A percentile compares a stretch with the other conserved stretches of the same genome.
phyloP scores from a whole-genome alignment of 2,329 filamentous ascomycete species.

The Colletotrichum sp. region DNA sequence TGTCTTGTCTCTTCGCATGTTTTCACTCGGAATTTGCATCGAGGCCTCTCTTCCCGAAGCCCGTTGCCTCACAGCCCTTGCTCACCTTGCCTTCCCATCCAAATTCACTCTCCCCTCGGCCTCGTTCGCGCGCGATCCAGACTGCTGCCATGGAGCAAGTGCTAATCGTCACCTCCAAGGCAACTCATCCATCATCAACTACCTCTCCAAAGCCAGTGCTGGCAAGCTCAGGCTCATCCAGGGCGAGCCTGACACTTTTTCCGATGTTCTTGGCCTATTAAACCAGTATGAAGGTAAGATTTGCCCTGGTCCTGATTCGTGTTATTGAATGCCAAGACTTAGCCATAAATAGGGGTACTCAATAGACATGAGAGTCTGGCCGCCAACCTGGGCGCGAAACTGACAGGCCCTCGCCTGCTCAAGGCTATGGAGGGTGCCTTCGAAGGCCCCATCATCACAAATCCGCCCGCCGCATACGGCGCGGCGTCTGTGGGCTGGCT shows the following conservation, averaged over 20 bases:
- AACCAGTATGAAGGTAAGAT: slow-evolving; percentile 74
- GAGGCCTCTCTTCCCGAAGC: not conserved
- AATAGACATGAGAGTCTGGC: slow-evolving; percentile 88
- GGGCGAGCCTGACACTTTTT: slow-evolving; percentile 69
- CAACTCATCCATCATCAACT: slow-evolving; percentile 52
- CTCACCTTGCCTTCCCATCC: not conserved
- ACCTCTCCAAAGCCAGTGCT: slow-evolving; percentile 50
- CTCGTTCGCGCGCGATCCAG: not conserved
- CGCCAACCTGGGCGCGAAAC: slow-evolving; percentile 81
- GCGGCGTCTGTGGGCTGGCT: slow-evolving; percentile 73
- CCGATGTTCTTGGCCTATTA: slow-evolving; percentile 74
- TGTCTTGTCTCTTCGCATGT: not conserved
- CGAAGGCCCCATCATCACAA: slow-evolving; percentile 73
- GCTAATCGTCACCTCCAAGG: slow-evolving; percentile 17
- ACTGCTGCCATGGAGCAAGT: slow-evolving; percentile 22
- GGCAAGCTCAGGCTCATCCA: slow-evolving; percentile 56
- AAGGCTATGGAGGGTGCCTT: slow-evolving; percentile 88
- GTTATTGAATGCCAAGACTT: not conserved
- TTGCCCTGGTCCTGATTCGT: not conserved
- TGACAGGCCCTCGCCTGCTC: slow-evolving; percentile 81
- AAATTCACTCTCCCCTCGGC: not conserved
- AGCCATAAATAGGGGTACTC: slow-evolving; percentile 63
- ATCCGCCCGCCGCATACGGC: slow-evolving; percentile 57
- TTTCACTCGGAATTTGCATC: not conserved
- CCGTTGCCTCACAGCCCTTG: not conserved